phyloP scores from a whole-genome alignment of 169 alveolate genomes.

The Plasmodium gaboni region DNA sequence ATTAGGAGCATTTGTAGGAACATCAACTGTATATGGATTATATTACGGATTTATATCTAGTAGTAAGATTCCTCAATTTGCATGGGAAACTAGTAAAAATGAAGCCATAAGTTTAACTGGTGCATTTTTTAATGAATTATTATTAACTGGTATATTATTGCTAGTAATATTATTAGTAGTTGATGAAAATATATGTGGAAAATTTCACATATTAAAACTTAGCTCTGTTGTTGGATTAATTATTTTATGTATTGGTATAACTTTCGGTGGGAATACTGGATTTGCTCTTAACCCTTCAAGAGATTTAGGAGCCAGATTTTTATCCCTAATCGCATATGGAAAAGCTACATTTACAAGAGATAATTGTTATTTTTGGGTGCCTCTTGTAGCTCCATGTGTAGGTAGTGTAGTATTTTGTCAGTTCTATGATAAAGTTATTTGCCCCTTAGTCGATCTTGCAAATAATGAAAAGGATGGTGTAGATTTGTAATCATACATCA shows the following conservation, averaged over 20 bases:
- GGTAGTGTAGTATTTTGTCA: slow-evolving; percentile 52
- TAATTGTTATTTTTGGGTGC: slow-evolving; percentile 74
- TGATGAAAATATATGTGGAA: slow-evolving; percentile 57
- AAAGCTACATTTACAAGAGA: slow-evolving; percentile 57
- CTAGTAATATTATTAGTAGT: slow-evolving; percentile 63
- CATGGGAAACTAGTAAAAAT: slow-evolving; percentile 58
- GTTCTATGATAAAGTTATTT: slow-evolving; percentile 33
- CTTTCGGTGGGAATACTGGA: slow-evolving; percentile 78
- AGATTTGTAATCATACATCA: slow-evolving; percentile 27
- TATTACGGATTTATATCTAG: slow-evolving; percentile 23
- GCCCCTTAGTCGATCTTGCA: slow-evolving; percentile 26
- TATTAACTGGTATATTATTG: slow-evolving; percentile 69
- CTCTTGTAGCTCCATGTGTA: slow-evolving; percentile 68
- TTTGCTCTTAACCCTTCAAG: slow-evolving; percentile 79
- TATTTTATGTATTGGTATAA: slow-evolving; percentile 73
- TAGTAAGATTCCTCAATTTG: slow-evolving; percentile 18
- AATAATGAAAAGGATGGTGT: slow-evolving; percentile 24
- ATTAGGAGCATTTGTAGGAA: slow-evolving; percentile 73
- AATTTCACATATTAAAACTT: slow-evolving; percentile 49
- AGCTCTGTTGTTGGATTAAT: slow-evolving; percentile 71
- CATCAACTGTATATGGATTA: slow-evolving; percentile 46
- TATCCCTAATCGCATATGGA: slow-evolving; percentile 71
- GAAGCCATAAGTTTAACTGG: slow-evolving; percentile 11
- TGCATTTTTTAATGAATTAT: slow-evolving; percentile 71
- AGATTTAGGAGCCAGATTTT: slow-evolving; percentile 79